Evolutionary conservation across 257 asterid species (phyloP).

Genomic region (Rauvolfia tetraphylla): DNA sequence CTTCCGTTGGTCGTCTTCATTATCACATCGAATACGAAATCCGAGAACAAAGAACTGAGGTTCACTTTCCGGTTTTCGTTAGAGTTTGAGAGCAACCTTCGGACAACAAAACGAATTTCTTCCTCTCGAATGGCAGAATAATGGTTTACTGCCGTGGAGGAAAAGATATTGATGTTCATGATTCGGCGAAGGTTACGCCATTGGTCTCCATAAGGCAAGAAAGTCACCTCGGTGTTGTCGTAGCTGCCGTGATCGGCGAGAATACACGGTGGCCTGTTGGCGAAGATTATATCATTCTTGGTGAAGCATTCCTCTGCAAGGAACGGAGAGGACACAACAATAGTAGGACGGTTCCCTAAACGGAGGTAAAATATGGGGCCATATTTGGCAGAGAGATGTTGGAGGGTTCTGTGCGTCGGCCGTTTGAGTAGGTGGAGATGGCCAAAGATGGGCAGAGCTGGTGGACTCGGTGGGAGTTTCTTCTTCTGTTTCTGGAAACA

Average conservation of each 20-base stretch:
- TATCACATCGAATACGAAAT: background rate
- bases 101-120: background rate
- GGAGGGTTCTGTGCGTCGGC: background rate
- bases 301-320: background rate
- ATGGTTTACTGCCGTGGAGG: background rate
- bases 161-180: background rate
- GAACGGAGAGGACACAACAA: background rate
- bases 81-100: background rate
- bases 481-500: conserved; percentile 23
- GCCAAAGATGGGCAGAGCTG: background rate
- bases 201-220: background rate
- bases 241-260: background rate
- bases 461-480: background rate
- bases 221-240: background rate
- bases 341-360: background rate
- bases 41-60: background rate
- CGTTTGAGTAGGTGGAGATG: background rate
- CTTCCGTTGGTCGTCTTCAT: background rate
- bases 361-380: background rate
- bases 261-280: background rate
- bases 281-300: background rate
- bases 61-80: background rate
- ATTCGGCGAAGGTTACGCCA: background rate
- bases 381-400: background rate
- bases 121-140: background rate